Conservation (phyloP, 2,329 filamentous ascomycete genomes). For the Rhinocladiella similis region DNA sequence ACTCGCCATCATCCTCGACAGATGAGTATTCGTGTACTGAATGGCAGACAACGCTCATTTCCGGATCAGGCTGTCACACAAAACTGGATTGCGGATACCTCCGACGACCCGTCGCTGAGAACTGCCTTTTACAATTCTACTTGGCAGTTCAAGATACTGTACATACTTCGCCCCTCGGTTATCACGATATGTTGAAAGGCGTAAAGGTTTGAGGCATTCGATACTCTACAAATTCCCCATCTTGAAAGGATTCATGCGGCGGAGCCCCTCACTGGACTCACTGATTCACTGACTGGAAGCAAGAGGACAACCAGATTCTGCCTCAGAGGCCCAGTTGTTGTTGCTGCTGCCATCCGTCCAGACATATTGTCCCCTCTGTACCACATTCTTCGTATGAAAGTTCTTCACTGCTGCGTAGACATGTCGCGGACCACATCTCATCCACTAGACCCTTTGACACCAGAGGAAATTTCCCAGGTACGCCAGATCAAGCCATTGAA, state of each 20-base stretch:
- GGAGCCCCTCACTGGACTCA: too few relatives aligned
- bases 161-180: background rate
- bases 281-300: too few relatives aligned
- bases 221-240: too few relatives aligned
- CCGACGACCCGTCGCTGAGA: conserved; percentile 12
- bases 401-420: background rate
- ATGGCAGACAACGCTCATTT: conserved; percentile 16
- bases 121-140: background rate
- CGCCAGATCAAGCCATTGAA: background rate
- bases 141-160: background rate
- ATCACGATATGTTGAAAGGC: background rate
- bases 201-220: background rate
- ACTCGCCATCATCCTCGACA: background rate
- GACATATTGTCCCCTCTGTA: too few relatives aligned
- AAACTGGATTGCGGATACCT: conserved; percentile 14
- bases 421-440: conserved; percentile 6
- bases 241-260: too few relatives aligned
- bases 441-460: conserved; percentile 34
- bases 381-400: background rate
- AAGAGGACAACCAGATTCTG: too few relatives aligned
- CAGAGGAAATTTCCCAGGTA: conserved; percentile 35
- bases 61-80: conserved; percentile 3
- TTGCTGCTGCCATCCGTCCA: too few relatives aligned
- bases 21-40: background rate
- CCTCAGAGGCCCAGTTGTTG: too few relatives aligned